Evolutionary conservation across 2,329 filamentous ascomycete genomes (phyloP).

Genomic region (Penicillium sp.): DNA sequence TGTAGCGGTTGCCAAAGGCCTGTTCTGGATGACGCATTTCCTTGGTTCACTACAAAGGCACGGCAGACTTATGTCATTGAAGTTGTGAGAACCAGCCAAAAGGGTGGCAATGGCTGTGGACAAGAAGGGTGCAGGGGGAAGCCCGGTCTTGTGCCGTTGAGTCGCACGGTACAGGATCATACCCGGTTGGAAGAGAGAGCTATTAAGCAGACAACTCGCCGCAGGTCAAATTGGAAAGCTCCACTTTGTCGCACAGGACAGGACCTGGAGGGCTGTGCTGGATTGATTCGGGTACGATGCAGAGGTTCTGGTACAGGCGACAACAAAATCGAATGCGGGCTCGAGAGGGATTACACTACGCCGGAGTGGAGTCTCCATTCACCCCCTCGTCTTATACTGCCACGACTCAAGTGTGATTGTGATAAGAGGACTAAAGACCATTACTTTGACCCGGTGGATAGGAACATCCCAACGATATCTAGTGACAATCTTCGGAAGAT

Average conservation of each 20-base stretch:
- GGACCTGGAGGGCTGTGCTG: neutral
- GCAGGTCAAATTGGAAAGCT: neutral
- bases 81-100: neutral
- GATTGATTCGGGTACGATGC: neutral
- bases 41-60: neutral
- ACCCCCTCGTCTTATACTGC: neutral
- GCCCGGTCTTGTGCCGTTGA: neutral
- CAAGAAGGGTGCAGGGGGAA: neutral
- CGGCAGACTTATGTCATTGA: neutral
- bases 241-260: neutral
- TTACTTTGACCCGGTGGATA: neutral
- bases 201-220: neutral
- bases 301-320: neutral
- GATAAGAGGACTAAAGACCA: neutral
- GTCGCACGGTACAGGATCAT: neutral
- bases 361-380: neutral
- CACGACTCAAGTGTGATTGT: neutral
- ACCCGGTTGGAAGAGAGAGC: neutral
- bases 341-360: neutral
- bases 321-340: neutral
- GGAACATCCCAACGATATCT: neutral
- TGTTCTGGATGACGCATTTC: constrained; percentile 1
- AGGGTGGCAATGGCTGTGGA: neutral
- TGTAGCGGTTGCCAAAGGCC: neutral
- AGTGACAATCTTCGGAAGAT: neutral